Base-by-base conservation (phyloP, 768 basidiomycete genomes). In the Leccinum arenicola region DNA sequence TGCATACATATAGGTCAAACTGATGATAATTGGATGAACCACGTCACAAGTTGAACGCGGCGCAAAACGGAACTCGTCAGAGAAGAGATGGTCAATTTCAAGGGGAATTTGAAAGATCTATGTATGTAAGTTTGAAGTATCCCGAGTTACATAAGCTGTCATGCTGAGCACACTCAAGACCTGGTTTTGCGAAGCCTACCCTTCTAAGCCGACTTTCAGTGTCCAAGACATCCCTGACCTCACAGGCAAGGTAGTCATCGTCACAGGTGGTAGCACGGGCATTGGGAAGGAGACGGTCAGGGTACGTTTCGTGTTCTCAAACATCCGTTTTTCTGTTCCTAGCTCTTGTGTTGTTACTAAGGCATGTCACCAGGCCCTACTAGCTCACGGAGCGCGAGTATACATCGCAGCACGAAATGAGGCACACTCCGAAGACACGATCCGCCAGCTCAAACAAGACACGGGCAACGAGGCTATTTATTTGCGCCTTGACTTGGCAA, bases 401-500 rank as follows among this genome's bases (percentile, higher is more conserved):
- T 78, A 79, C 63, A 55, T 79, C 8, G 73, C 73, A 12, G 63
- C 69, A 4, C 66, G 76, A 11, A 68, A 63, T 50, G 54, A 60
- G 25, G 27, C 35, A 3, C 70, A 70, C 36, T 63, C 72, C 1
- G 59, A 68, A 15, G 67, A 68, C 1, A 70, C 75, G 27, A 71
- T 77, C 47, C 62, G 61, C 15, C 52, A 69, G 29, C 64, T 80
- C 49, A 67, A 74, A 48, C 11, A 59, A 33, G 67, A 64, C 21
- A 78, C 73, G 0, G 76, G 73, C 8, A 72, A 70, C 38, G 65
- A 71, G 9, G 72, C 69, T 6, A 11, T 73, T 33, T 74, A 70
- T 57, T 65, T 81, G 14, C 63, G 65, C 35, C 68, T 79, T 19
- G 77, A 81, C 54, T 69, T 79, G 14, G 70, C 73, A 8, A 63